Evolutionary conservation across 164 flowering plant genomes (phyloP), one percentile per base, ranked within the genome.

Genomic region (Chimonanthus salicifolius): DNA sequence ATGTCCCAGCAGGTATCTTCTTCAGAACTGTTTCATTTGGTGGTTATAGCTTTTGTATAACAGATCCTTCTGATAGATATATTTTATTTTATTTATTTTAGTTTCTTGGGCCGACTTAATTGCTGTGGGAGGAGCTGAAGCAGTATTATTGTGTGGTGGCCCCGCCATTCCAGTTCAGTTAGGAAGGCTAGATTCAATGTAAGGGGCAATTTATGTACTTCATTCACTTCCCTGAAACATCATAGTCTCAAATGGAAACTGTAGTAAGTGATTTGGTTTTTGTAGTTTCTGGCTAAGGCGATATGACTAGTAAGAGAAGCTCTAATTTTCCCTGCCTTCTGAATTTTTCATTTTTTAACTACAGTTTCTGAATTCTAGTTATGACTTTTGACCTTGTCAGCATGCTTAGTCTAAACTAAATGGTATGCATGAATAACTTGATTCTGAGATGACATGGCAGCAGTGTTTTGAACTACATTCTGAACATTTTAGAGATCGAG

Each of bases 51-150:
- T 4, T 54, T 54, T 54, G 11, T 54, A 15, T 54, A 9, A 13
- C 9, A 54, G 60, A 13, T 13, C 60, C 60, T 11, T 54, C 60
- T n/a, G 16, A 11, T 13, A 3, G 5, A n/a, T 2, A 20, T 9
- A 5, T 54, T 54, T 13, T 13, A 13, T 54, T 54, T 54, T 54
- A 54, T 3, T 69, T 49, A 47, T 64, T 7, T 74, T 75, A 91
- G 97, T 89, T 51, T 92, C 97, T 45, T 92, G 97, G 97, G 97
- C 97, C 16, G 97, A 94, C 80, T 77, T 90, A 86, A 94, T 94
- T 78, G 91, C 92, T 72, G 83, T 89, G 70, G 95, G 87, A 74
- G 98, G 98, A 76, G 97, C 97, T 71, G 97, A 92, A 82, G 97
- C 97, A 74, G 92, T 92, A 80, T 87, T 83, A 49, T 7, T 89